Evolutionary conservation across 371 early-diverging fungal species (phyloP).

Genomic region (Mucor racemosus): DNA sequence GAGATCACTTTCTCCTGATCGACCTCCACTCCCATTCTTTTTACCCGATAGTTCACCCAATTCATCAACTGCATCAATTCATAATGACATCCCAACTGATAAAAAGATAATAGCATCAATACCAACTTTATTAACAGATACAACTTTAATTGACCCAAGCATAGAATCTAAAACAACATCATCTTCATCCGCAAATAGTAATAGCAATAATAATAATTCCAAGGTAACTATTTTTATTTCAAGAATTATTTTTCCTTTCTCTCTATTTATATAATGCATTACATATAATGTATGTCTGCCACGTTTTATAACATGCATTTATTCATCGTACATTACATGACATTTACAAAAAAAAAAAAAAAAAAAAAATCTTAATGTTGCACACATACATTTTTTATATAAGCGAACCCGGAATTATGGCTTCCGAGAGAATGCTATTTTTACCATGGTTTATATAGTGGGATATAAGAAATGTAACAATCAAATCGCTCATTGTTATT

Average conservation of each 20-base stretch:
- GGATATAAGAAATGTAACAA: background rate
- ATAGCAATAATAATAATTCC: background rate
- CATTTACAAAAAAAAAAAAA: background rate
- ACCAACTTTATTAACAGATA: background rate
- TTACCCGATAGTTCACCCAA: conserved; percentile 14
- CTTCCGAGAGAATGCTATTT: conserved; percentile 2
- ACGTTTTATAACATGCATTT: conserved; percentile 18
- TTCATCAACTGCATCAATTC: conserved; percentile 11
- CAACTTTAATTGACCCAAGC: background rate
- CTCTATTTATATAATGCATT: conserved; percentile 5
- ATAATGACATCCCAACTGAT: background rate
- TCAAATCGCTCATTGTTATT: conserved; percentile 1
- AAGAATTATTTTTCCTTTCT: background rate
- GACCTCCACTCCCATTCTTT: conserved; percentile 30
- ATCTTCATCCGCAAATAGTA: background rate
- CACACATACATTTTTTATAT: background rate
- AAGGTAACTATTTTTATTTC: conserved; percentile 8
- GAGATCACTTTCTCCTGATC: conserved; percentile 35
- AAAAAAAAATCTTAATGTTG: background rate
- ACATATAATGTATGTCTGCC: conserved; percentile 1
- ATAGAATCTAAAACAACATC: background rate
- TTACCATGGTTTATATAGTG: background rate
- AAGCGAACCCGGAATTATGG: background rate
- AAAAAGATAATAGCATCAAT: conserved; percentile 3
- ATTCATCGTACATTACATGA: conserved; percentile 6